Conservation (phyloP, 2,329 filamentous ascomycete species). For the Epichloe aotearoae region DNA sequence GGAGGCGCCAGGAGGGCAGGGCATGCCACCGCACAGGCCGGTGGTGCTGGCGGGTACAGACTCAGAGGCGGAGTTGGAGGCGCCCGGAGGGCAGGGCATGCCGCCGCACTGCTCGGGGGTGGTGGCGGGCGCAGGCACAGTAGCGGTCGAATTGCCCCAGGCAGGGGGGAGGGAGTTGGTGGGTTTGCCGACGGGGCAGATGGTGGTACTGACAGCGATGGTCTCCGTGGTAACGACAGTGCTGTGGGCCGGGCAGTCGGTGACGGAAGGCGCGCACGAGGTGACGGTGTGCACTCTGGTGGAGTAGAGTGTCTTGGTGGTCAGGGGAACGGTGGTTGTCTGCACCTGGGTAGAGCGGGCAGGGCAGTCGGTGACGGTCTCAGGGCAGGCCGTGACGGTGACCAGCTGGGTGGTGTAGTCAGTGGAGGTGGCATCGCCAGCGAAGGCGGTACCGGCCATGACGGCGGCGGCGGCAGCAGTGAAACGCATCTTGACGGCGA, state of each 20-base stretch:
- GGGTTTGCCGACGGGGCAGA: conserved; percentile 23
- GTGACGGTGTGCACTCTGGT: conserved; percentile 49
- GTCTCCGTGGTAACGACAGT: conserved; percentile 24
- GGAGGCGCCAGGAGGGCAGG: neutral
- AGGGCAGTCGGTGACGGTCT: conserved; percentile 49
- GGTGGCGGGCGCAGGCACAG: neutral
- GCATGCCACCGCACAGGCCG: neutral
- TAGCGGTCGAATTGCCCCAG: conserved; percentile 11
- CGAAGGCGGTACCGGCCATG: conserved; percentile 26
- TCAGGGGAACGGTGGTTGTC: conserved; percentile 27
- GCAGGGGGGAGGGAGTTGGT: neutral
- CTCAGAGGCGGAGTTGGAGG: too few relatives aligned
- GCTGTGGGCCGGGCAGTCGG: conserved; percentile 43
- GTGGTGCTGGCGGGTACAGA: neutral
- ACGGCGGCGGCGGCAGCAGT: conserved; percentile 26
- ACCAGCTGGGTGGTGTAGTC: conserved; percentile 44
- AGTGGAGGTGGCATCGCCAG: conserved; percentile 21
- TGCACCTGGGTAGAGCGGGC: conserved; percentile 25
- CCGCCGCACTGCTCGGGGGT: neutral
- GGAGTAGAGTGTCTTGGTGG: conserved; percentile 42
- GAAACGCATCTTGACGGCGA: conserved; percentile 49
- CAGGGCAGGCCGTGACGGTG: conserved; percentile 49
- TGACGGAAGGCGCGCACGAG: conserved; percentile 44
- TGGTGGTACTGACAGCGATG: conserved; percentile 25
- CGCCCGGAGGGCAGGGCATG: neutral